phyloP scores from a whole-genome alignment of 768 basidiomycete genomes.

The Suillus clintonianus region DNA sequence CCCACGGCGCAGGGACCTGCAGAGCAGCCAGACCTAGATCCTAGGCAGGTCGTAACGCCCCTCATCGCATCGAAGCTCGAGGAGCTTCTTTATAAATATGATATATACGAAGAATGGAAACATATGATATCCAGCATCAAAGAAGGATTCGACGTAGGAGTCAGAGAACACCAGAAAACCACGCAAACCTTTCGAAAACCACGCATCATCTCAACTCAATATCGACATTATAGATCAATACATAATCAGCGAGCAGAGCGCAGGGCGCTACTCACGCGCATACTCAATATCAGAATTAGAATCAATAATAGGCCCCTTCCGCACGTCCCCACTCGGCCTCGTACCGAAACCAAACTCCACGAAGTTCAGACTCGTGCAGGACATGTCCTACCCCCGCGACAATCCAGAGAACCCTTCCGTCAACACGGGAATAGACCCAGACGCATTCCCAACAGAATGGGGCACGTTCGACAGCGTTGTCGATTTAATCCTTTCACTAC shows the following conservation, averaged over 20 bases:
- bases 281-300: slow-evolving; percentile 29
- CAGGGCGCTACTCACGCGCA: slow-evolving; percentile 34
- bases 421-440: slow-evolving; percentile 30
- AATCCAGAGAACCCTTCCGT: slow-evolving; percentile 19
- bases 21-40: too few species aligned
- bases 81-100: too few species aligned
- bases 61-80: too few species aligned
- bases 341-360: slow-evolving; percentile 38
- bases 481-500: slow-evolving; percentile 22
- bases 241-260: slow-evolving; percentile 24
- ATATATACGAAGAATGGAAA: too few species aligned
- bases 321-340: slow-evolving; percentile 40
- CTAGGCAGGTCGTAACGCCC: too few species aligned
- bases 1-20: too few species aligned
- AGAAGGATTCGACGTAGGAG: too few species aligned
- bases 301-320: slow-evolving; percentile 40
- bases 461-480: slow-evolving; percentile 28
- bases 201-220: not conserved
- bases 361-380: slow-evolving; percentile 36
- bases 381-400: slow-evolving; percentile 23
- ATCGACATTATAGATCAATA: not conserved
- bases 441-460: slow-evolving; percentile 22
- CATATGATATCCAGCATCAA: too few species aligned
- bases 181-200: too few species aligned
- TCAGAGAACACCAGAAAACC: too few species aligned